Base-by-base conservation (phyloP, 257 asterid species). In the Petunia axillaris region DNA sequence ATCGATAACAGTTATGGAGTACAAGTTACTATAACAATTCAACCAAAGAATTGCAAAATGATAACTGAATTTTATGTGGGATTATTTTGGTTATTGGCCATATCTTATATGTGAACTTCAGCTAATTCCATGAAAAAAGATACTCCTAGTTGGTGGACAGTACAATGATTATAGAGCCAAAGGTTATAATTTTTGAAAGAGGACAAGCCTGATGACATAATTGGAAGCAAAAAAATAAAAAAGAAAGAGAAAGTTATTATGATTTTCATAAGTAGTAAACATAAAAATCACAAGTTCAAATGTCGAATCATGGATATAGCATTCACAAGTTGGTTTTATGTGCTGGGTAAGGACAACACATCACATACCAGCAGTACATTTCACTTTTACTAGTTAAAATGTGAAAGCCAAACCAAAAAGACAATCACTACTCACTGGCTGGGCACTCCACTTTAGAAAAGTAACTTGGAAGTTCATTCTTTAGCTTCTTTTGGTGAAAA, bases 331-430 rank as follows among this genome's bases (percentile, higher is more conserved):
- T 16, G 46, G 11, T 46, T 70, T 70, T 70, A 71, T 25, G 60
- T 71, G 77, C 0, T 71, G 46, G 77, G 77, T 48, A 71, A 35
- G 44, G 77, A 48, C 60, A 71, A 25, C 9, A 48, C 77, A 46
- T 53, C 75, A 55, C 8, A 57, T 36, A 65, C 39, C 46, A 64
- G 46, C 2, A 71, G 1, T 59, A 71, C 54, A 7, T 50, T 50
- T 50, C 2, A 50, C 14, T 50, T 50, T 50, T 50, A 48, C 54
- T 48, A 9, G 39, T 43, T 46, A 25, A 25, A 16, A 48, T 48
- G 43, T 70, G 77, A 46, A 71, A 71, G 77, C 77, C 77, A 71
- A 71, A 71, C 77, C 77, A 71, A 48, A 71, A 46, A 48, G 77
- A 71, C 60, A 71, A 48, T 11, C 25, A 71, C 60, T 71, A 71